Evolutionary conservation across 2,329 filamentous ascomycete species (phyloP), one percentile per base, ranked within the genome.

Genomic region (Pyrenochaeta sp.): DNA sequence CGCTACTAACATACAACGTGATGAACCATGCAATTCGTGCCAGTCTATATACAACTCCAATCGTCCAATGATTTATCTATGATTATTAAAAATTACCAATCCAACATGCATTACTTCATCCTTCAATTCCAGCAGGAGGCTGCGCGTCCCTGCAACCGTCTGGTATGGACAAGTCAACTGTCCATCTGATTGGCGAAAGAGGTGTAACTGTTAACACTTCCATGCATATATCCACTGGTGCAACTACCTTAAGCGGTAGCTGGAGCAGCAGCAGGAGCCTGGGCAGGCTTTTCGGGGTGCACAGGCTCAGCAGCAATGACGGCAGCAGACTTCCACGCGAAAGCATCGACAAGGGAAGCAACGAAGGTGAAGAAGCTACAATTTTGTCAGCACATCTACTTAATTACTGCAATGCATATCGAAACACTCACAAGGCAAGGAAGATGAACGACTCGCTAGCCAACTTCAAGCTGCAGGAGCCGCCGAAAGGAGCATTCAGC

Each of bases 401-500:
- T 19, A n/a, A 12, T 19, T 19, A 79, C 72, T 30, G 74, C 36
- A 19, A 78, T 58, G 77, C 77, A 67, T 6, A 22, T 3, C 3
- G 79, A 74, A 58, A 30, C 7, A 52, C 78, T 48, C 77, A 81
- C 79, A 82, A 82, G 27, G 78, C 72, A 1, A 82, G 54, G 69
- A 82, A 82, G 36, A 79, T 78, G 55, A 82, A 82, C 0, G 80
- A 61, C 63, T 82, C 76, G 44, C 75, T 78, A 22, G 79, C 75
- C 47, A 72, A 68, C 67, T 82, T 82, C 36, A 70, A 64, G 8
- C 61, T 59, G 66, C 80, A 82, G 30, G 52, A 46, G 15, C 73
- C 52, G 43, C 68, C 69, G 0, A 71, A 68, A 1, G 80, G 80
- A 2, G 74, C 59, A 47, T 73, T 67, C 28, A 61, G 40, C 51